These are phyloP conservation scores for Tuber borchii DNA, from an alignment of 495 filamentous ascomycete genomes.

Conservation along the genomic window DNA sequence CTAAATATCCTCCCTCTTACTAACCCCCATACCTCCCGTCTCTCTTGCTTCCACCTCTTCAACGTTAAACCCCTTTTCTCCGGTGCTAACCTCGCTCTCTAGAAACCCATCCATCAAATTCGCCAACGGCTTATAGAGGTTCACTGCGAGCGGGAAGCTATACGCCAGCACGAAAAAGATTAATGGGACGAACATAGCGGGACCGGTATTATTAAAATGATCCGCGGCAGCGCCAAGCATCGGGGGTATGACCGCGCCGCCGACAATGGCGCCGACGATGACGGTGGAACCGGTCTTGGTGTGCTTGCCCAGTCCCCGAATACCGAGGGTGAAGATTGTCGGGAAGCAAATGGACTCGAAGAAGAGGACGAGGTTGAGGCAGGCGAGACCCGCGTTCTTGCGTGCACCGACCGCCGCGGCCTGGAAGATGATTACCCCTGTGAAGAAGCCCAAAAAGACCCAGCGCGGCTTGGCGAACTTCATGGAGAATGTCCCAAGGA, in stretches of 20 bases:
- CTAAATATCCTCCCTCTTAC: slow-evolving; percentile 12
- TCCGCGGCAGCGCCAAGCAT: slow-evolving; percentile 51
- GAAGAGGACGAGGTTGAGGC: slow-evolving; percentile 53
- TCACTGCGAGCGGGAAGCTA: slow-evolving; percentile 54
- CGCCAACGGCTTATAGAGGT: slow-evolving; percentile 50
- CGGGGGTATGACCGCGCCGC: slow-evolving; percentile 52
- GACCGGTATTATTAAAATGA: slow-evolving; percentile 47
- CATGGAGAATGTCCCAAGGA: slow-evolving; percentile 50
- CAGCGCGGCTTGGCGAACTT: slow-evolving; percentile 50
- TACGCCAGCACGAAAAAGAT: slow-evolving; percentile 55
- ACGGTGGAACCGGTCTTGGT: slow-evolving; percentile 55
- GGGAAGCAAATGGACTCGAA: slow-evolving; percentile 60
- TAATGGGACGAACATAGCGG: slow-evolving; percentile 54
- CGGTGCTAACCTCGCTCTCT: slow-evolving; percentile 46
- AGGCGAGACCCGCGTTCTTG: slow-evolving; percentile 47
- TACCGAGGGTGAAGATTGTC: slow-evolving; percentile 57
- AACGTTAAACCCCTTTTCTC: slow-evolving; percentile 37
- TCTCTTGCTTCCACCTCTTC: slow-evolving; percentile 26
- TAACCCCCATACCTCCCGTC: slow-evolving; percentile 16
- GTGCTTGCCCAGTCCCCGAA: slow-evolving; percentile 55
- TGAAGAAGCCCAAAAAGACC: slow-evolving; percentile 48
- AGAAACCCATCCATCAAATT: slow-evolving; percentile 51
- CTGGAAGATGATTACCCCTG: slow-evolving; percentile 42
- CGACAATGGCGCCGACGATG: slow-evolving; percentile 55
- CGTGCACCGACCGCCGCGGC: slow-evolving; percentile 38